Base-by-base conservation (phyloP, 495 filamentous ascomycete species). In the Geopyxis carbonaria region DNA sequence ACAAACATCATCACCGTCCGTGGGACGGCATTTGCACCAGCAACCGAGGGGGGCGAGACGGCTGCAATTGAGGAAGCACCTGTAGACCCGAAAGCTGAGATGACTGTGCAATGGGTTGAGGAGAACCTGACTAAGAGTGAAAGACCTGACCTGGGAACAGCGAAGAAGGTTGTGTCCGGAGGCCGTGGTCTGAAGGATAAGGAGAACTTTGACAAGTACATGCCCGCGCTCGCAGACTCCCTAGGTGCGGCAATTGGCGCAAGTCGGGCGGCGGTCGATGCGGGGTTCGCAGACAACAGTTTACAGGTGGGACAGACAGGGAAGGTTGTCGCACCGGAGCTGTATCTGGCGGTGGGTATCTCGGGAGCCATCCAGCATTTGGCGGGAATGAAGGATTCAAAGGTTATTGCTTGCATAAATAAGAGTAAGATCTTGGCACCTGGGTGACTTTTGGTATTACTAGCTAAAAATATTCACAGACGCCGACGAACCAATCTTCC, bases 361-460 rank as follows among this genome's bases (percentile, higher is more conserved):
- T 89, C 80, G 4, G 89, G 89, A 32, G 89, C 89, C 16, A 97
- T 97, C 46, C 89, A 97, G 63, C 89, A 97, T 70, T 64, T 97
- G 61, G 91, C 91, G 29, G 89, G 89, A 56, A 97, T 97, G 89
- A 97, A 97, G 72, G 89, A 97, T 58, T 92, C 82, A 66, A 97
- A 97, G 68, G 91, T 97, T 44, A 97, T 97, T 68, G 91, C 85
- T 25, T 82, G 81, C 21, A 95, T 97, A 57, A 95, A 97, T 67
- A 97, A 97, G 67, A 42, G 45, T 47, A 34, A 15, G 22, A 9
- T 18, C 13, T 15, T 10, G 14, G 18, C 24, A 13, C 15, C 5
- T 20, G 23, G 4, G 16, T 29, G 16, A 1, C 0, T 30, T 15
- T 23, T 13, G 18, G 19, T 13, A 1, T 18, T 13, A 34, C n/a